Evolutionary conservation across 345 rosid genomes (phyloP), one percentile per base, ranked within the genome.

Genomic region (Ailanthus altissimus): DNA sequence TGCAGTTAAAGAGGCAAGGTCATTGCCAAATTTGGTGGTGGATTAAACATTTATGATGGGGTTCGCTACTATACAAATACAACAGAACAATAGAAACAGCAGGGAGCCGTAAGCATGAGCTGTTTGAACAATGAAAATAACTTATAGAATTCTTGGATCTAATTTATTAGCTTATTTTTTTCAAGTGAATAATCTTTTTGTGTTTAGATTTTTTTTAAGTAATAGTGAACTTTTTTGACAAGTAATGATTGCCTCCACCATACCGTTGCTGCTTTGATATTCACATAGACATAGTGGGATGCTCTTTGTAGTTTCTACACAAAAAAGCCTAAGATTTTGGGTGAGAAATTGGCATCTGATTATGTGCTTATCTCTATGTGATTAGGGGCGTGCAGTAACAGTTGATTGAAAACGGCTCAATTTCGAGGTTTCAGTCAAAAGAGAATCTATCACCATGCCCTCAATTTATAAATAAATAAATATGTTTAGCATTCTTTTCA

Each of bases 211-310:
- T 18, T 20, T 53, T 47, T 32, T 11, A n/a, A 8, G 45, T n/a
- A n/a, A 69, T 18, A 47, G 15, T 69, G 46, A 32, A 51, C 3
- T 18, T 36, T 49, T 54, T 51, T 18, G 10, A n/a, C 51, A 56
- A 56, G 75, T n/a, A 56, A 42, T 72, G 75, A 57, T 72, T 57
- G 53, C 65, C 23, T 57, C 32, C 36, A 25, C 25, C 50, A 46
- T 59, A 2, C 16, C 8, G 11, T 49, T 11, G 53, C 28, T 58
- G 54, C 47, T 54, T 75, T 51, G 12, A 45, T 65, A 15, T n/a
- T n/a, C n/a, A n/a, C n/a, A n/a, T n/a, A n/a, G n/a, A n/a, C n/a
- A n/a, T 49, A 53, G 75, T 28, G 71, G 59, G 56, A 46, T 43
- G 61, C 23, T 65, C 70, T 70, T n/a, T n/a, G n/a, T n/a, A n/a